Evolutionary conservation across 176 grass and related monocot species (phyloP).

Genomic region (Luzula sylvatica): DNA sequence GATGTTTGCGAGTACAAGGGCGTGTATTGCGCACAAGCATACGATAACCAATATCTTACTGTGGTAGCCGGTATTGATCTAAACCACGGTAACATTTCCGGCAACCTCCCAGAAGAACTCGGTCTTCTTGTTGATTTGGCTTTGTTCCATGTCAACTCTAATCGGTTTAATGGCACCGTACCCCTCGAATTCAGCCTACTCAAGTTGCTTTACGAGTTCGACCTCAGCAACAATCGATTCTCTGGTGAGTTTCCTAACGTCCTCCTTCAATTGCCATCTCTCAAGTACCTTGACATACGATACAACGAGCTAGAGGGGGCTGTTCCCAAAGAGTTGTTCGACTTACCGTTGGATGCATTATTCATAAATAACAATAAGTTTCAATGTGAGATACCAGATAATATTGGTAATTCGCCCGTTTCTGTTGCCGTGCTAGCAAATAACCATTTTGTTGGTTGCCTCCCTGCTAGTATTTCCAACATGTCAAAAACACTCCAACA

Average conservation of each 20-base stretch:
- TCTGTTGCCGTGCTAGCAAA: constrained; percentile 66
- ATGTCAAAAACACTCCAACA: constrained; percentile 68
- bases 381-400: constrained; percentile 41
- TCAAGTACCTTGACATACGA: constrained; percentile 62
- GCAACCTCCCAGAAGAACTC: constrained; percentile 75
- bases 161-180: constrained; percentile 74
- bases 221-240: constrained; percentile 95
- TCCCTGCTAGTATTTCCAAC: constrained; percentile 51
- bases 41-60: background rate
- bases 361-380: constrained; percentile 86
- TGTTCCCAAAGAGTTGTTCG: constrained; percentile 45
- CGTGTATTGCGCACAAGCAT: constrained; percentile 34
- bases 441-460: constrained; percentile 42
- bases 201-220: constrained; percentile 67
- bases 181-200: constrained; percentile 36
- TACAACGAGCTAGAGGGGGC: constrained; percentile 75
- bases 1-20: constrained; percentile 48
- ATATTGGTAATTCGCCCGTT: constrained; percentile 54
- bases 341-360: constrained; percentile 64
- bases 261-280: constrained; percentile 50
- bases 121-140: constrained; percentile 65
- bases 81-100: constrained; percentile 92
- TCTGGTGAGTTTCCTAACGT: constrained; percentile 59
- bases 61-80: constrained; percentile 81
- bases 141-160: constrained; percentile 86